Base-by-base conservation (phyloP, 805 yeast genomes). In the Yarrowia sp. region DNA sequence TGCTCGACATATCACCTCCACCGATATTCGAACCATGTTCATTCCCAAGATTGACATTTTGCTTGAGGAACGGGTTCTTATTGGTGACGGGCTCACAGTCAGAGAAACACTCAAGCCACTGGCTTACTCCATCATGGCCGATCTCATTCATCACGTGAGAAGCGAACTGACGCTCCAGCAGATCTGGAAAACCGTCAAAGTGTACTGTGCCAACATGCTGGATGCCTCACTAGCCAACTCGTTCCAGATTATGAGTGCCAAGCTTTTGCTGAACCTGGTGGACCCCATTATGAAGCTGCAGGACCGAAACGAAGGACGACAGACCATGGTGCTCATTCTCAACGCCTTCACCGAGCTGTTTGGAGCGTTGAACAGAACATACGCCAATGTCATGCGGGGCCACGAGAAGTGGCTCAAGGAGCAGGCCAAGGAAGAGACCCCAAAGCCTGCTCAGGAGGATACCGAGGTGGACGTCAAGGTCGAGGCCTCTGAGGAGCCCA, bases 231-330 rank as follows among this genome's bases (percentile, higher is more conserved):
- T 95, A 68, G 95, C 96, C 0, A 81, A 90, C 67, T 89, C 96
- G 7, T 97, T 92, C 41, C 98, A 96, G 74, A 89, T 92, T 9
- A 92, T 95, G 98, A 89, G 97, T 76, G 97, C 98, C 2, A 93
- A 92, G 75, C 79, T 95, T 36, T 76, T 95, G 36, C 76, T 93
- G 67, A 96, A 95, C 74, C 79, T 96, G 70, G 93, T 95, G 18
- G 99, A 96, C 69, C 80, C 96, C 48, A 88, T 95, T 43, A 82
- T 89, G 83, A 88, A 89, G 71, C 75, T 92, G 70, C 92, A 89
- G 44, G 88, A 89, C 63, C 89, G 89, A 69, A 82, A 84, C 32
- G 97, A 95, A 68, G 89, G 91, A 2, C 80, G 95, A 64, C 96
- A 91, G 74, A 78, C 96, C 63, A 84, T 92, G 77, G 84, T 95